phyloP scores from a whole-genome alignment of 2,329 filamentous ascomycete species.

The Ceratocystis lukuohia region DNA sequence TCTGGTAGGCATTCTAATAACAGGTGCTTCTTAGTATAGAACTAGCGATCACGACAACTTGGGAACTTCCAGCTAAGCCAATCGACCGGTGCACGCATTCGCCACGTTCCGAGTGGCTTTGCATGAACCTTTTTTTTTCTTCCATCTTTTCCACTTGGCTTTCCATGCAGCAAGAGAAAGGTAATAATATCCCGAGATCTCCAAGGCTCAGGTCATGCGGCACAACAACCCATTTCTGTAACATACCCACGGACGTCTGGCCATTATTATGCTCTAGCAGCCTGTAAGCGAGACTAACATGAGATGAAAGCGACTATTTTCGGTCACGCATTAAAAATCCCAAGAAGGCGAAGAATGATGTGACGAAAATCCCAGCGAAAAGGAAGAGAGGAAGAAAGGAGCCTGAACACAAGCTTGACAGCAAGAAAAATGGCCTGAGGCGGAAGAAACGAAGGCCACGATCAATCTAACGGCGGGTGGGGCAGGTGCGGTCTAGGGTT shows the following conservation, averaged over 20 bases:
- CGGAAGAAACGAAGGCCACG: background rate
- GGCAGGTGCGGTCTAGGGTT: background rate
- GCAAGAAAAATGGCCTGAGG: background rate
- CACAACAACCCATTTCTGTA: constrained; percentile 9
- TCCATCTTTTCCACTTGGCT: background rate
- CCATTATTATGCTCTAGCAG: background rate
- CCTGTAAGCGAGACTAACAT: constrained; percentile 1
- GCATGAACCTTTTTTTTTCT: constrained; percentile 3
- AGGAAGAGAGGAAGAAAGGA: background rate
- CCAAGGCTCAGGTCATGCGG: constrained; percentile 1
- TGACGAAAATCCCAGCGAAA: background rate
- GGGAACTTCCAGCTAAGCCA: background rate
- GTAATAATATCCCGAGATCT: background rate
- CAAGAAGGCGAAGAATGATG: background rate
- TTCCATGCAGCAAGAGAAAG: background rate
- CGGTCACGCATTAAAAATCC: background rate
- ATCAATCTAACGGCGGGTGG: background rate
- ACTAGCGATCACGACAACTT: background rate
- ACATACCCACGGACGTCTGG: constrained; percentile 6
- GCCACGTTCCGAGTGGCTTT: background rate
- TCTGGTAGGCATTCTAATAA: constrained; percentile 1
- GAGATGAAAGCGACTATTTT: constrained; percentile 13
- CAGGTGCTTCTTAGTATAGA: background rate
- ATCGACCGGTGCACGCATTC: too few relatives aligned
- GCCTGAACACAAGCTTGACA: background rate